A percentile compares a stretch with the other conserved stretches of the same genome.
Conservation (phyloP, 805 yeast genomes). For the Starmera dryadoides region DNA sequence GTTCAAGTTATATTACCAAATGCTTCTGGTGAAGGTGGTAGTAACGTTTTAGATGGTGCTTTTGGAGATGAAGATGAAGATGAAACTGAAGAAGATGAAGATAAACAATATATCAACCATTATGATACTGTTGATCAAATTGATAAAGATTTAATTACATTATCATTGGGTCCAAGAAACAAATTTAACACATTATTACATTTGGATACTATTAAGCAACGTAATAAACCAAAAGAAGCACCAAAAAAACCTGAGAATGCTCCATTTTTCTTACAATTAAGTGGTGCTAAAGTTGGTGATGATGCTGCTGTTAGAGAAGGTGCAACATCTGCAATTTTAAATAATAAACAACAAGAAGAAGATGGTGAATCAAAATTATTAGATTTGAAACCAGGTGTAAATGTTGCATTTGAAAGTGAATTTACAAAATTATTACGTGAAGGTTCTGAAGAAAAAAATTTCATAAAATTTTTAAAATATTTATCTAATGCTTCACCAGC, state of each 20-base stretch:
- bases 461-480: slow-evolving; percentile 42
- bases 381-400: slow-evolving; percentile 19
- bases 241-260: slow-evolving; percentile 78
- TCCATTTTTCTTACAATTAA: slow-evolving; percentile 70
- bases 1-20: slow-evolving; percentile 59
- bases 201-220: slow-evolving; percentile 73
- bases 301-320: slow-evolving; percentile 43
- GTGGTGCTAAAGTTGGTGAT: slow-evolving; percentile 66
- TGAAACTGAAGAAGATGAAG: slow-evolving; percentile 27
- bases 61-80: too few relatives aligned
- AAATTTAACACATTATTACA: slow-evolving; percentile 75
- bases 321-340: slow-evolving; percentile 16
- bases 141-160: slow-evolving; percentile 53
- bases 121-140: slow-evolving; percentile 60
- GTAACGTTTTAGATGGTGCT: slow-evolving; percentile 71
- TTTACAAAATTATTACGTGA: slow-evolving; percentile 63
- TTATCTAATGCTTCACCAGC: slow-evolving; percentile 67
- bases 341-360: not conserved
- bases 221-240: slow-evolving; percentile 87
- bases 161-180: slow-evolving; percentile 69
- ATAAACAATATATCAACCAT: slow-evolving; percentile 21
- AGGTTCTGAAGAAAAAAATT: slow-evolving; percentile 34
- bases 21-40: slow-evolving; percentile 71
- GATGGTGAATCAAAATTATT: slow-evolving; percentile 3
- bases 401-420: slow-evolving; percentile 57